Evolutionary conservation across 2,329 filamentous ascomycete genomes (phyloP).

Genomic region (Penicillium capsulatum): DNA sequence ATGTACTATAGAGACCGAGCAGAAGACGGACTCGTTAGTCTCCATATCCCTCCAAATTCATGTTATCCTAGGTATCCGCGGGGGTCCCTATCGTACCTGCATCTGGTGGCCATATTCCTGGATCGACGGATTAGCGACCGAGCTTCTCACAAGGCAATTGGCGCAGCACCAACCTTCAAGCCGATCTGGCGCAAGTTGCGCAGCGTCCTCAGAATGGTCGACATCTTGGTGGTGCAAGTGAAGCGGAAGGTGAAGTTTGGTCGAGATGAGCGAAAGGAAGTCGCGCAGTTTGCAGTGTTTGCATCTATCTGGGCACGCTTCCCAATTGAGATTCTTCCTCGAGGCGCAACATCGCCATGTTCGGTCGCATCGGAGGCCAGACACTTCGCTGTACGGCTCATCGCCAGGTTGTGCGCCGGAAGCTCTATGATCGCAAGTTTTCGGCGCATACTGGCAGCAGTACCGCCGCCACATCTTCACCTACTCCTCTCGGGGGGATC

Average conservation of each 20-base stretch:
- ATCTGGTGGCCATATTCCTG: slow-evolving; percentile 91
- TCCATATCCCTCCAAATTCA: slow-evolving; percentile 8
- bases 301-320: slow-evolving; percentile 19
- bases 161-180: slow-evolving; percentile 61
- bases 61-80: slow-evolving; percentile 13
- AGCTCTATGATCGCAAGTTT: slow-evolving; percentile 36
- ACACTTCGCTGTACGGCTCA: slow-evolving; percentile 34
- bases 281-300: slow-evolving; percentile 37
- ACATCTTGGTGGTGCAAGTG: slow-evolving; percentile 61
- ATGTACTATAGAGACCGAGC: slow-evolving; percentile 38
- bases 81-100: slow-evolving; percentile 59
- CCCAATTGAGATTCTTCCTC: slow-evolving; percentile 20
- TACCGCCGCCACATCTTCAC: slow-evolving; percentile 25
- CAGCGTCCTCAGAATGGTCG: slow-evolving; percentile 80
- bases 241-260: slow-evolving; percentile 7
- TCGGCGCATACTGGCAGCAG: slow-evolving; percentile 30
- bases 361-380: slow-evolving; percentile 39
- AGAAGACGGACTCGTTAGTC: slow-evolving; percentile 20
- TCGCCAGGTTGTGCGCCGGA: slow-evolving; percentile 29
- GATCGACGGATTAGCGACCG: slow-evolving; percentile 38
- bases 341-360: slow-evolving; percentile 27
- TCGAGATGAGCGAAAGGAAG: slow-evolving; percentile 16
- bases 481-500: slow-evolving; percentile 55
- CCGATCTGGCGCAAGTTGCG: slow-evolving; percentile 84
- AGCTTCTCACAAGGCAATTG: slow-evolving; percentile 4